Percentiles rank a stretch among this genome's conserved stretches.
Evolutionary conservation across 2,329 filamentous ascomycete species (phyloP).

Genomic region (Exophiala spinifera): DNA sequence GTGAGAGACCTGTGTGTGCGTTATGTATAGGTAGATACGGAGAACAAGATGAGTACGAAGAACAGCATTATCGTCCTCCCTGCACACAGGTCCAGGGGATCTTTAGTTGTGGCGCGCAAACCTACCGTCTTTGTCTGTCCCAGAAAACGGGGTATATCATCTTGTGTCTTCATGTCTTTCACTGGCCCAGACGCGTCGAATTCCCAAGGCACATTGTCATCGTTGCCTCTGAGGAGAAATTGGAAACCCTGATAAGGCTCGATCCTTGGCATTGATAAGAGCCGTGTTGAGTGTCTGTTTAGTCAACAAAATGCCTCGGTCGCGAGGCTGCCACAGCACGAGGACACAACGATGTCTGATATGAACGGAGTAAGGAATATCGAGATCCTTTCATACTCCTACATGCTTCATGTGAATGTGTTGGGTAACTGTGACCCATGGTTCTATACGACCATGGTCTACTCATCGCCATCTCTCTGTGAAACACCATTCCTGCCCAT

Average conservation of each 20-base stretch:
- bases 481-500: constrained; percentile 35
- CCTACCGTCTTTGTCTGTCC: background rate
- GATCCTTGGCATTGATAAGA: background rate
- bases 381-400: too few species aligned
- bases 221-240: background rate
- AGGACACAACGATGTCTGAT: too few species aligned
- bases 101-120: too few species aligned
- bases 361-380: too few species aligned
- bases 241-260: background rate
- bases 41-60: too few species aligned
- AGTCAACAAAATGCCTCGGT: background rate
- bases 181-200: background rate
- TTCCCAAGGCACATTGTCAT: background rate
- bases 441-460: constrained; percentile 3
- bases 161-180: background rate
- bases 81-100: too few species aligned
- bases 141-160: background rate
- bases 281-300: background rate
- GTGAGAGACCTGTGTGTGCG: too few species aligned
- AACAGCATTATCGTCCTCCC: too few species aligned
- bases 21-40: too few species aligned
- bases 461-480: constrained; percentile 16
- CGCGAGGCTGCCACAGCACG: background rate
- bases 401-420: too few species aligned
- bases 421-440: background rate